phyloP scores from a whole-genome alignment of 768 basidiomycete species.

The Trametes meyenii region DNA sequence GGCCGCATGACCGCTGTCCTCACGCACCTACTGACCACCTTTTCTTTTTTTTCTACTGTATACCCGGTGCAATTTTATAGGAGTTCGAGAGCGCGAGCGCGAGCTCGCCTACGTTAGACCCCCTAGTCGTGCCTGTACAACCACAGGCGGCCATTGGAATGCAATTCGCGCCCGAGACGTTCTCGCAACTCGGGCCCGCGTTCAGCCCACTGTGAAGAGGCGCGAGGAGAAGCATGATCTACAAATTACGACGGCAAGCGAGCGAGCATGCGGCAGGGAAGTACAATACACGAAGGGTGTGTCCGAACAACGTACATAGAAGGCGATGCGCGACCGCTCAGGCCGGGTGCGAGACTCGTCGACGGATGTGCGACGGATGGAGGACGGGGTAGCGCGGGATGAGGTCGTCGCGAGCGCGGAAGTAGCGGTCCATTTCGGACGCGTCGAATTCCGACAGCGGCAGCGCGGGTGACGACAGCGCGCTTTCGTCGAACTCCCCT shows the following conservation, averaged over 20 bases:
- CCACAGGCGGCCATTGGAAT: conserved; percentile 19
- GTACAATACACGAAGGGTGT: conserved; percentile 20
- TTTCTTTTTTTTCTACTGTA: not conserved
- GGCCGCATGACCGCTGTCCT: conserved; percentile 30
- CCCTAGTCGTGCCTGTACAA: conserved; percentile 29
- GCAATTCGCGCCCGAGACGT: conserved; percentile 28
- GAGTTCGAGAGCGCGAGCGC: conserved; percentile 38
- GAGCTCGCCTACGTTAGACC: conserved; percentile 33
- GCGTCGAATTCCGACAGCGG: conserved; percentile 63
- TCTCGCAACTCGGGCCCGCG: conserved; percentile 30
- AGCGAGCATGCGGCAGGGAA: not conserved
- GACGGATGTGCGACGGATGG: conserved; percentile 29
- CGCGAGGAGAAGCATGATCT: conserved; percentile 17
- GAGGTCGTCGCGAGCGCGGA: conserved; percentile 45
- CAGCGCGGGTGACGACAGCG: conserved; percentile 37
- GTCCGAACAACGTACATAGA: conserved; percentile 2
- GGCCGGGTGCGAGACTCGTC: conserved; percentile 21
- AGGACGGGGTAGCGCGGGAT: conserved; percentile 31
- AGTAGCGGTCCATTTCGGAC: conserved; percentile 77
- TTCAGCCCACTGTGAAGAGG: conserved; percentile 29
- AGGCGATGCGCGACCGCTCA: conserved; percentile 1
- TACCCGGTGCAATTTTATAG: conserved; percentile 25
- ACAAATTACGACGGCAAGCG: conserved; percentile 19
- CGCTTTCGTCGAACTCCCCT: conserved; percentile 4
- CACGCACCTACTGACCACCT: conserved; percentile 14